Evolutionary conservation across 768 basidiomycete species (phyloP), one percentile per base, ranked within the genome.

Genomic region (Candolleomyces efflorescens): DNA sequence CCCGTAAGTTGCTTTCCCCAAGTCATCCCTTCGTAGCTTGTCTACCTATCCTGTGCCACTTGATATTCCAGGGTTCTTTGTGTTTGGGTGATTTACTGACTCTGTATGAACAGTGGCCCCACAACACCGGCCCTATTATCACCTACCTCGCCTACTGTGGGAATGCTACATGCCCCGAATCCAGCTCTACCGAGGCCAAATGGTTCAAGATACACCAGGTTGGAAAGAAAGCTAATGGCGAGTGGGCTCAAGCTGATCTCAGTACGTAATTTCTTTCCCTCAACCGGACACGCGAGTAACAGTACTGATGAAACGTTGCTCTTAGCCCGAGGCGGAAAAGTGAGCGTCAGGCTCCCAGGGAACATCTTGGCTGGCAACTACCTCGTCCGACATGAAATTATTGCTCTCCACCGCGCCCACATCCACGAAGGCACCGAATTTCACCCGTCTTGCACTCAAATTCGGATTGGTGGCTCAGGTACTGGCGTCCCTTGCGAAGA

Each of bases 381-480:
- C 68, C 75, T 92, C 58, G 68, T 91, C 65, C 87, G 90, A 1
- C 85, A 90, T 68, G 90, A 92, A 67, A 86, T 92, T 69, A 85
- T 92, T 67, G 85, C 86, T 10, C 81, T 92, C 13, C 90, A 92
- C 65, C 77, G 84, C 47, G 89, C 79, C 5, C 75, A 66, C 17
- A 61, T 64, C 2, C 10, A 65, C 17, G 83, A 84, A 5, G 87
- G 87, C 18, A 89, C 88, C 0, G 90, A 93, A 71, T 92, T 91
- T 71, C 92, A 93, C 68, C 85, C 87, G 0, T 81, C 82, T 23
- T 93, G 90, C 68, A 75, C 80, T 2, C 80, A 85, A 69, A 66
- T 88, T 59, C 71, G 67, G 38, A 68, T 92, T 39, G 71, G 76
- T 2, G 88, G 89, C 11, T 78, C 72, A 50, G 78, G 78, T 45